Conservation (phyloP, 2,329 filamentous ascomycete species). For the Scedosporium aurantiacum region DNA sequence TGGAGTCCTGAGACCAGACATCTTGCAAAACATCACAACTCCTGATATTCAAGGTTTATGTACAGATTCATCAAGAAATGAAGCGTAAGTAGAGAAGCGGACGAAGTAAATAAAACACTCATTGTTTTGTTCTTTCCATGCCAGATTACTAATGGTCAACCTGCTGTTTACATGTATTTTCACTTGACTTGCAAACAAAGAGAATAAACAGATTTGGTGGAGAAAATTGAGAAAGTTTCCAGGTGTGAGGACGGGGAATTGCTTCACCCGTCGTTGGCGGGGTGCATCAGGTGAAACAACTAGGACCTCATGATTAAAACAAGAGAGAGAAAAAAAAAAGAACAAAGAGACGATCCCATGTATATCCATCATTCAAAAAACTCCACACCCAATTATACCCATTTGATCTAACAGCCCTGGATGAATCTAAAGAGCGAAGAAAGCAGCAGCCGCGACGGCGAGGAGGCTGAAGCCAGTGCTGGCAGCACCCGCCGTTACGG, state of each 20-base stretch:
- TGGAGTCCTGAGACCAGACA: too few relatives aligned
- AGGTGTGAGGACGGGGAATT: not conserved
- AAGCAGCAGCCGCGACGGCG: not conserved
- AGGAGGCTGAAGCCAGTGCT: not conserved
- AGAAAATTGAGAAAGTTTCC: not conserved
- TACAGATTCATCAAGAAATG: not conserved
- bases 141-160: not conserved
- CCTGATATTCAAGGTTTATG: not conserved
- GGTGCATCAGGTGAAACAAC: not conserved
- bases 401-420: not conserved
- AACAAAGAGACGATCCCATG: not conserved
- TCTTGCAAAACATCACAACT: not conserved
- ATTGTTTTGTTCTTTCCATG: not conserved
- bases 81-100: not conserved
- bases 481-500: not conserved
- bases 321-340: not conserved
- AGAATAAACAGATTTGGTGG: not conserved
- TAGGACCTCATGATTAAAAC: not conserved
- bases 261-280: not conserved
- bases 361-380: conserved; percentile 1
- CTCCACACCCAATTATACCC: not conserved
- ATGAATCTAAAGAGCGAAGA: not conserved
- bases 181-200: not conserved
- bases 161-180: not conserved
- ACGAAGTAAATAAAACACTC: not conserved